Conservation (phyloP, 306 rosid species). For the Vigna nakashimae region DNA sequence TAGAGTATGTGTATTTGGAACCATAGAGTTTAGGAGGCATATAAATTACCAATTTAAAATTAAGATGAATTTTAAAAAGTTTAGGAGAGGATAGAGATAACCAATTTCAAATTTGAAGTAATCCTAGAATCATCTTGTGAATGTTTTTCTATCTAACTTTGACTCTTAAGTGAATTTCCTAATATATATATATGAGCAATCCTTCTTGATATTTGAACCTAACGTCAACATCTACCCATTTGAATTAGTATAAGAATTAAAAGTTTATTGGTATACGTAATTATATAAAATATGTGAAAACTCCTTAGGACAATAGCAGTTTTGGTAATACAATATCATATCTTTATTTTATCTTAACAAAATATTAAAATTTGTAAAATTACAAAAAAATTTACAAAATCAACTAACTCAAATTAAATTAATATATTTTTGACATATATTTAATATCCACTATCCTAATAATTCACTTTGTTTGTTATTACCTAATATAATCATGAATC, state of each 20-base stretch:
- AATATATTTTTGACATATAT: background rate
- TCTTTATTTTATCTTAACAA: too few relatives aligned
- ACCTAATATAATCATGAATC: conserved; percentile 16
- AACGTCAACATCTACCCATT: too few relatives aligned
- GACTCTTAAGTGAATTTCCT: background rate
- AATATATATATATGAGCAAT: background rate
- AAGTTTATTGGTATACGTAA: too few relatives aligned
- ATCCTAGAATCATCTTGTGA: background rate
- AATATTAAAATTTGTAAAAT: too few relatives aligned
- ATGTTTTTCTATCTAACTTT: background rate
- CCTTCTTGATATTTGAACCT: too few relatives aligned
- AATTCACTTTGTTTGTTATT: background rate
- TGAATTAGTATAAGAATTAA: too few relatives aligned
- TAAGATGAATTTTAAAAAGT: background rate
- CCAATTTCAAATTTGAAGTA: background rate
- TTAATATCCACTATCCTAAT: background rate
- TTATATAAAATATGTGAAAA: too few relatives aligned
- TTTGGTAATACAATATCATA: too few relatives aligned
- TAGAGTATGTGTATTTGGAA: background rate
- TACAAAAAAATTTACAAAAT: too few relatives aligned
- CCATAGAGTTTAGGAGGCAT: background rate
- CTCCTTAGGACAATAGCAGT: too few relatives aligned
- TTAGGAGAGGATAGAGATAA: too few relatives aligned
- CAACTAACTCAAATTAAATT: too few relatives aligned
- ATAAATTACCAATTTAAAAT: background rate